Evolutionary conservation across 1,284 basidiomycete genomes (phyloP).

Genomic region (Moesziomyces aphidis): DNA sequence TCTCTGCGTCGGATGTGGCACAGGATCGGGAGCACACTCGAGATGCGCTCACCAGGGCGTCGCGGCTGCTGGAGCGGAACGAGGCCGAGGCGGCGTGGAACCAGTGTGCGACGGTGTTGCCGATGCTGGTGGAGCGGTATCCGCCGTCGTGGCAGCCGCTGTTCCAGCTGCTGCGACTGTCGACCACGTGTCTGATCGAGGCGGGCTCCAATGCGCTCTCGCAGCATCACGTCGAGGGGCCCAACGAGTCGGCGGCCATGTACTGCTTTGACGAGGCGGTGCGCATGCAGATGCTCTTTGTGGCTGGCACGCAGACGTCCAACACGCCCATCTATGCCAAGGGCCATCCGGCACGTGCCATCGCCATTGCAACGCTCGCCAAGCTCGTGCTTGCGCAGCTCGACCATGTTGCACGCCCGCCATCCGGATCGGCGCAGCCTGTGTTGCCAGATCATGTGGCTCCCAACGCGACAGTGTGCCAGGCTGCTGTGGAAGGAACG

Average conservation of each 20-base stretch:
- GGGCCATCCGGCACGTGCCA: constrained; percentile 82
- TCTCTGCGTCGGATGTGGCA: constrained; percentile 71
- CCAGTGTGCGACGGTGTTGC: constrained; percentile 75
- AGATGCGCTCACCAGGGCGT: constrained; percentile 79
- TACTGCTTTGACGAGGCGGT: constrained; percentile 43
- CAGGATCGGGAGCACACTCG: constrained; percentile 76
- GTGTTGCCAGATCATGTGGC: neutral
- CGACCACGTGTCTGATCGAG: constrained; percentile 75
- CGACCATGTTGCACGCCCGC: constrained; percentile 20
- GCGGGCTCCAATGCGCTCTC: constrained; percentile 37
- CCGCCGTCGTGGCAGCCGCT: constrained; percentile 74
- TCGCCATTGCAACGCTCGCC: constrained; percentile 82
- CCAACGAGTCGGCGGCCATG: constrained; percentile 19
- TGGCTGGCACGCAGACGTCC: constrained; percentile 72
- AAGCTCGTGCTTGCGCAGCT: constrained; percentile 83
- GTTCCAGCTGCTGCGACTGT: constrained; percentile 78
- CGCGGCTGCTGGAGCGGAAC: constrained; percentile 67
- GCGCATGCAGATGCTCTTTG: constrained; percentile 71
- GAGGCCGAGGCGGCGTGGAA: constrained; percentile 71
- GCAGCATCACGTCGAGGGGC: neutral
- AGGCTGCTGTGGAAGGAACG: constrained; percentile 19
- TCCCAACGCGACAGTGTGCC: constrained; percentile 11
- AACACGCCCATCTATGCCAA: constrained; percentile 71
- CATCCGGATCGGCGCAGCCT: neutral
- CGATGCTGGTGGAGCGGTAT: constrained; percentile 72